phyloP scores from a whole-genome alignment of 2,329 filamentous ascomycete species.

The Ophiosphaerella korrae region DNA sequence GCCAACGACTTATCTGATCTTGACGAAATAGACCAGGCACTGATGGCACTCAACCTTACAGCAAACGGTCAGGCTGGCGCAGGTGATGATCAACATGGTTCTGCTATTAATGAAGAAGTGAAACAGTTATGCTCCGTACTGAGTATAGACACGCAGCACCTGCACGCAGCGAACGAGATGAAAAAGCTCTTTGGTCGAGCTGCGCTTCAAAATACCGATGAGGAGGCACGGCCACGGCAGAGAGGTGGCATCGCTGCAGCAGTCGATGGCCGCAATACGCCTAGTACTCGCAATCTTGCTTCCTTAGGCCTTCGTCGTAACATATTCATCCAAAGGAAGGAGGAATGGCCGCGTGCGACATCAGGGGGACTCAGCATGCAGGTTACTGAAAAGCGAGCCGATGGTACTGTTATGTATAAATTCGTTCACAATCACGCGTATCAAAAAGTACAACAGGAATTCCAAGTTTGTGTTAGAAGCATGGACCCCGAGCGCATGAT shows the following conservation, averaged over 20 bases:
- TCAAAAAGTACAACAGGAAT: slow-evolving; percentile 73
- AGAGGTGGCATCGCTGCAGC: slow-evolving; percentile 64
- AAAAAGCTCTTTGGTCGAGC: slow-evolving; percentile 71
- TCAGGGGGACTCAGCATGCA: slow-evolving; percentile 86
- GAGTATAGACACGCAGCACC: slow-evolving; percentile 69
- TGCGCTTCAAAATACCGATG: slow-evolving; percentile 62
- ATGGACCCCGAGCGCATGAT: slow-evolving; percentile 87
- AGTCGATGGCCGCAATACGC: slow-evolving; percentile 60
- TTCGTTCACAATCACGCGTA: slow-evolving; percentile 79
- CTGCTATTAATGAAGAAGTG: slow-evolving; percentile 44
- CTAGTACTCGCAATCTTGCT: slow-evolving; percentile 65
- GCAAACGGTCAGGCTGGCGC: slow-evolving; percentile 21
- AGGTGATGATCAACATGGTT: slow-evolving; percentile 21
- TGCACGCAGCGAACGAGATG: slow-evolving; percentile 94
- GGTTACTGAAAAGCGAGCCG: slow-evolving; percentile 59
- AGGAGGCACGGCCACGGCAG: slow-evolving; percentile 56
- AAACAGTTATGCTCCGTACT: slow-evolving; percentile 61
- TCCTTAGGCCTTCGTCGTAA: slow-evolving; percentile 77
- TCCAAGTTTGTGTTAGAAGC: slow-evolving; percentile 77
- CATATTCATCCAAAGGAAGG: slow-evolving; percentile 83
- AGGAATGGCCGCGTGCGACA: slow-evolving; percentile 81
- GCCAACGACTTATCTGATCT: slow-evolving; percentile 43
- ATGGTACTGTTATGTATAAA: slow-evolving; percentile 72
- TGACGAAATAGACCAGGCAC: slow-evolving; percentile 70
- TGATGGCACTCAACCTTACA: slow-evolving; percentile 61